Evolutionary conservation across 768 basidiomycete species (phyloP), one percentile per base, ranked within the genome.

Genomic region (Royoungia palumana): DNA sequence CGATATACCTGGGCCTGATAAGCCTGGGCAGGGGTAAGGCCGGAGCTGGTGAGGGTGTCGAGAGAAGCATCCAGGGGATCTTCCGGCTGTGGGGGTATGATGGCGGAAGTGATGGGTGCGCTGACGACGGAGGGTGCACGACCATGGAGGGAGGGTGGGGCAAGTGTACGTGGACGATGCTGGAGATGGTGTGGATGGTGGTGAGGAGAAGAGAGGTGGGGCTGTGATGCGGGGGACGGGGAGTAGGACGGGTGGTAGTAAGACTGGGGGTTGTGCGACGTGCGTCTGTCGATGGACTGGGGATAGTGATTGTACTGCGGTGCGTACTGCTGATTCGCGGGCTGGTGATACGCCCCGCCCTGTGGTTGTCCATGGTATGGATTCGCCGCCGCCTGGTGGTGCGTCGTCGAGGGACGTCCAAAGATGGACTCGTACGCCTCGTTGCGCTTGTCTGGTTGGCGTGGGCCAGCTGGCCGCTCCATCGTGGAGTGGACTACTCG

Each of bases 401-500:
- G 81, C 27, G 72, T 55, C 39, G 75, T 70, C 43, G 80, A 79
- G 44, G 88, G 85, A 21, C 89, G 79, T 21, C 89, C 89, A 69
- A 93, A 93, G 71, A 93, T 91, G 62, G 84, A 81, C 68, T 91
- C 87, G 72, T 90, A 93, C 39, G 89, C 89, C 47, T 82, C 80
- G 68, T 80, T 73, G 45, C 89, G 85, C 64, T 89, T 89, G 70
- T 89, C 86, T 38, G 75, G 75, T 21, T 70, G 69, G 45, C 76
- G 67, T 70, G 85, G 85, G 43, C 86, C 87, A 58, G 80, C 64
- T 51, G 77, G 78, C 56, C 74, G 70, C 57, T 79, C 77, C 77
- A 78, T 78, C 48, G 52, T 51, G 25, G 36, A 35, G n/a, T 40
- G 24, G 19, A 27, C 21, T 37, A 14, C 32, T 49, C 30, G 47